Evolutionary conservation across 192 early-diverging fungal species (phyloP).

Genomic region (Coemansia sp.): DNA sequence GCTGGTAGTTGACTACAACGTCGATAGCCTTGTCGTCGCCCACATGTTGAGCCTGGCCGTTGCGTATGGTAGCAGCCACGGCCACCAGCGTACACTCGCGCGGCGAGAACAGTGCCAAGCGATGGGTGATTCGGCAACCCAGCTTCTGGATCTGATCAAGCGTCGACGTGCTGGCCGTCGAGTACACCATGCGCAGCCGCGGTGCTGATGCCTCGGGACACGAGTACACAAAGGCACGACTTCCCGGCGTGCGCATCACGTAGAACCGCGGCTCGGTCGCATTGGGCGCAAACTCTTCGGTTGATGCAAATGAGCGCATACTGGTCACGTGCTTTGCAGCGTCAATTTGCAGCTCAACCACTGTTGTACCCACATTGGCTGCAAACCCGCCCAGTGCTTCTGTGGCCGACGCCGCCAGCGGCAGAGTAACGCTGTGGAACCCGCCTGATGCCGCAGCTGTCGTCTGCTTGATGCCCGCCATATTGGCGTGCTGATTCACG

Average conservation of each 20-base stretch:
- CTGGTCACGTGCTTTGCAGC: constrained; percentile 32
- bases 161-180: constrained; percentile 38
- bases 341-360: constrained; percentile 46
- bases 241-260: constrained; percentile 45
- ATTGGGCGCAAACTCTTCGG: constrained; percentile 40
- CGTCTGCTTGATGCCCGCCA: constrained; percentile 35
- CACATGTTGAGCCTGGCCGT: constrained; percentile 45
- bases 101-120: constrained; percentile 42
- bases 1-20: constrained; percentile 46
- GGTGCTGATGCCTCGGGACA: constrained; percentile 51
- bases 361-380: constrained; percentile 33
- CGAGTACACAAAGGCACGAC: constrained; percentile 51
- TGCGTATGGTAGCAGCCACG: constrained; percentile 46
- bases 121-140: constrained; percentile 41
- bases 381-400: constrained; percentile 29
- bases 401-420: constrained; percentile 37
- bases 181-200: constrained; percentile 56
- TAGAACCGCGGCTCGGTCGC: constrained; percentile 53
- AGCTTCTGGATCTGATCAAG: constrained; percentile 45
- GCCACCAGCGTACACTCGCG: constrained; percentile 49
- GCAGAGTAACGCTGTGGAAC: constrained; percentile 52
- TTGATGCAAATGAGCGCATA: constrained; percentile 28
- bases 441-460: constrained; percentile 50
- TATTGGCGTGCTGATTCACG: constrained; percentile 46
- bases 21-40: constrained; percentile 36